phyloP scores from a whole-genome alignment of 352 stramenopile species.

The Pythium dissimile region DNA sequence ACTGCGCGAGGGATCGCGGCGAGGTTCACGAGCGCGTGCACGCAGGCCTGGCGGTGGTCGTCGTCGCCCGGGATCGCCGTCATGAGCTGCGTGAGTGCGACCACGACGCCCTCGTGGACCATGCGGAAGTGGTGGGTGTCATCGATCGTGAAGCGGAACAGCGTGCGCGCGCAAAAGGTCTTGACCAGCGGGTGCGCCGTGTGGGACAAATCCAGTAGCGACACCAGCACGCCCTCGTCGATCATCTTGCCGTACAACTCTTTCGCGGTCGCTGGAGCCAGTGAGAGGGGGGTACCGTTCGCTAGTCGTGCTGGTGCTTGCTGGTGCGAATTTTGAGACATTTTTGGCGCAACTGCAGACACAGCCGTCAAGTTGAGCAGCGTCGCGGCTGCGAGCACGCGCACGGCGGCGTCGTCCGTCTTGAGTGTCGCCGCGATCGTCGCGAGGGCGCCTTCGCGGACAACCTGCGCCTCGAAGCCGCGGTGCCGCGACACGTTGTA shows the following conservation, averaged over 20 bases:
- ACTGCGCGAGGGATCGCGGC: slow-evolving; percentile 64
- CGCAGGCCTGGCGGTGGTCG: slow-evolving; percentile 49
- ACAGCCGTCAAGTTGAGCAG: slow-evolving; percentile 68
- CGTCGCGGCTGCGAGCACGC: slow-evolving; percentile 62
- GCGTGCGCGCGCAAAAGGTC: slow-evolving; percentile 53
- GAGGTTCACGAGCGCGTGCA: slow-evolving; percentile 74
- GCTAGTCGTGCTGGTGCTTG: not conserved
- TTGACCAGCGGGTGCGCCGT: slow-evolving; percentile 62
- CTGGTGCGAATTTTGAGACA: too few relatives aligned
- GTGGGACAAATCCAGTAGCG: slow-evolving; percentile 67
- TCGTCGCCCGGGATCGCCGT: slow-evolving; percentile 39
- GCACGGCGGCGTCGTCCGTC: slow-evolving; percentile 60
- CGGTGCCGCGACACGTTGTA: slow-evolving; percentile 78
- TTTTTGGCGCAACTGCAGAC: too few relatives aligned
- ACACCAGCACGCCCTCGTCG: slow-evolving; percentile 57
- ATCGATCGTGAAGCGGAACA: slow-evolving; percentile 74
- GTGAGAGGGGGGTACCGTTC: not conserved
- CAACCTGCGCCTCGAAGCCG: slow-evolving; percentile 70
- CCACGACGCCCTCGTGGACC: slow-evolving; percentile 72
- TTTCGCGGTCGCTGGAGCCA: slow-evolving; percentile 25
- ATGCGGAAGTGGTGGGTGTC: slow-evolving; percentile 74
- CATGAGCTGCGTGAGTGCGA: slow-evolving; percentile 66
- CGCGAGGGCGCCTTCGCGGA: slow-evolving; percentile 58
- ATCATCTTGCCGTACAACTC: slow-evolving; percentile 70
- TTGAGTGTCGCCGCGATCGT: slow-evolving; percentile 67